phyloP scores from a whole-genome alignment of 495 filamentous ascomycete species.

The Aspergillus coremiiformis region DNA sequence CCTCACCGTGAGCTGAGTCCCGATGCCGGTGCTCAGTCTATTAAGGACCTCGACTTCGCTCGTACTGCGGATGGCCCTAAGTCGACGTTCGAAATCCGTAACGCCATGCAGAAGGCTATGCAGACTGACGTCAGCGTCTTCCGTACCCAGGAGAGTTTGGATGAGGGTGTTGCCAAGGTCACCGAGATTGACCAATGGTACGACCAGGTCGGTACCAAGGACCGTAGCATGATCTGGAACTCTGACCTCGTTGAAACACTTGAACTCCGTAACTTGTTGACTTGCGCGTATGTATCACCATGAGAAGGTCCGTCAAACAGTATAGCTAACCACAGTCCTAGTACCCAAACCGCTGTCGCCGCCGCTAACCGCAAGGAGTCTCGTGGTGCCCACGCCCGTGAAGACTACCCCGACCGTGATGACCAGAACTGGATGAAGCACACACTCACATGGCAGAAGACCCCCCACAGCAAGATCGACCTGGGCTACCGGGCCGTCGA shows the following conservation, averaged over 20 bases:
- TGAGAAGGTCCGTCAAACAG: not conserved
- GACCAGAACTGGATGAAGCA: slow-evolving; percentile 99
- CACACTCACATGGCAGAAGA: slow-evolving; percentile 88
- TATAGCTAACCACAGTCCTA: slow-evolving; percentile 14
- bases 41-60: slow-evolving; percentile 77
- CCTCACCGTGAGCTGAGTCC: slow-evolving; percentile 67
- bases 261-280: slow-evolving; percentile 86
- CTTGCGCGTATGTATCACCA: slow-evolving; percentile 69
- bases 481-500: slow-evolving; percentile 72
- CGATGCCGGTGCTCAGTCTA: slow-evolving; percentile 79
- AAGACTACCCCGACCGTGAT: slow-evolving; percentile 90
- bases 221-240: slow-evolving; percentile 99
- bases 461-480: slow-evolving; percentile 70
- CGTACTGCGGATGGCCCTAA: slow-evolving; percentile 78
- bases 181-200: slow-evolving; percentile 73
- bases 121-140: slow-evolving; percentile 95
- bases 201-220: slow-evolving; percentile 81
- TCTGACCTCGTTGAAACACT: slow-evolving; percentile 92
- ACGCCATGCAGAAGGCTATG: slow-evolving; percentile 96
- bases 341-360: slow-evolving; percentile 76
- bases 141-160: slow-evolving; percentile 84
- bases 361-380: slow-evolving; percentile 90
- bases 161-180: slow-evolving; percentile 79
- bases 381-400: slow-evolving; percentile 87
- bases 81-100: slow-evolving; percentile 76